Evolutionary conservation across 2,329 filamentous ascomycete species (phyloP), one percentile per base, ranked within the genome.

Genomic region (Arthroderma sp.): DNA sequence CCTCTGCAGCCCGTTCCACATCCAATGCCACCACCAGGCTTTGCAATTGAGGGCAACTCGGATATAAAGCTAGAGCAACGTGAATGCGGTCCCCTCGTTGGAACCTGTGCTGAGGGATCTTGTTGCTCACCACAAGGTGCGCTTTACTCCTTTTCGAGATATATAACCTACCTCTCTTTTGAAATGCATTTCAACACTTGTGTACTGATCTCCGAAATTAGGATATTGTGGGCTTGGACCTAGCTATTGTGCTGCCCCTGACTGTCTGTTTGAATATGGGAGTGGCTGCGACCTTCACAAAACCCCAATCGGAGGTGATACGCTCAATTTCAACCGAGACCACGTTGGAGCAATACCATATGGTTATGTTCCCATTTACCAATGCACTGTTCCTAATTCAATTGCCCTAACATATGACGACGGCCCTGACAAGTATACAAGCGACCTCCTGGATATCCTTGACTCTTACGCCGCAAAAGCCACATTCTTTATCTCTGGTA

Each of bases 401-500:
- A 70, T 83, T 53, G 80, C 80, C 11, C 58, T 83, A 45, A 83
- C 79, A 1, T 83, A 74, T 52, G 80, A 83, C 52, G 80, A 83
- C 56, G 80, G 80, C 1, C 80, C 79, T 22, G 74, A 74, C 50
- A 60, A 68, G 15, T 81, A 77, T 58, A 83, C 79, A 1, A 61
- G 63, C 36, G 72, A 78, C 48, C 68, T 83, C 8, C 67, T 83
- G 8, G 74, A 82, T 53, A 66, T 80, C 44, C 68, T 83, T 38
- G 68, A 70, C 48, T 66, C 63, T 28, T 78, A 80, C 55, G 65
- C 71, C 29, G 78, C 75, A 9, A 79, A 75, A 51, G 80, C 77
- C 1, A 83, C 80, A 1, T 84, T 84, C 58, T 83, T 82, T 59
- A 68, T 83, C 49, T 76, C 65, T 8, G 70, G 70, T 3, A 61